These are phyloP conservation scores for Phytopythium chamaehyphon DNA, from an alignment of 352 stramenopile species.

Conservation along the genomic window DNA sequence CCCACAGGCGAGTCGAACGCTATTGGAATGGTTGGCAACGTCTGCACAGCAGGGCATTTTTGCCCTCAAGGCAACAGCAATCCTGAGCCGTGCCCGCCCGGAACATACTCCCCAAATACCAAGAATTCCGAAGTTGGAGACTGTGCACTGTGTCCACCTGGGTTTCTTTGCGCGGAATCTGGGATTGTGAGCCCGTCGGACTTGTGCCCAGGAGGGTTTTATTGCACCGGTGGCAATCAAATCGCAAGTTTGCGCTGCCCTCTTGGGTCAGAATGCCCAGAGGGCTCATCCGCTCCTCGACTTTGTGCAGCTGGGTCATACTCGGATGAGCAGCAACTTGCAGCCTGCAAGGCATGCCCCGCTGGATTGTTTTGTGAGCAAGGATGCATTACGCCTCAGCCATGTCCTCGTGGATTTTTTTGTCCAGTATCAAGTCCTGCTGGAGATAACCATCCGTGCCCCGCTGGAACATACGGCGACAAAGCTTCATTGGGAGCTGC, in stretches of 20 bases:
- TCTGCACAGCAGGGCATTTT: constrained; percentile 72
- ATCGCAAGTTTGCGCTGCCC: constrained; percentile 53
- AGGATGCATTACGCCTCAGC: constrained; percentile 29
- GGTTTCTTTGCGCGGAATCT: constrained; percentile 56
- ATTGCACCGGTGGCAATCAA: constrained; percentile 60
- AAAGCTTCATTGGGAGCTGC: constrained; percentile 25
- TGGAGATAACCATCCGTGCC: constrained; percentile 47
- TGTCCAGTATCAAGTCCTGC: constrained; percentile 57
- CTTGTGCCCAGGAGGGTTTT: constrained; percentile 47
- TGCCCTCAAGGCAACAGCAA: constrained; percentile 77
- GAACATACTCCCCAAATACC: constrained; percentile 63
- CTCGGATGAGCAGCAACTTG: constrained; percentile 46
- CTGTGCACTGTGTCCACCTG: constrained; percentile 63
- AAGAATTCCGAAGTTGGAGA: constrained; percentile 51
- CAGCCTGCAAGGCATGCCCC: constrained; percentile 68
- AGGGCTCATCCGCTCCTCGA: constrained; percentile 40
- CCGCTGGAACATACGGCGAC: constrained; percentile 59
- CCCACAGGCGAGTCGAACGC: constrained; percentile 71
- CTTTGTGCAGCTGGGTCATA: constrained; percentile 69
- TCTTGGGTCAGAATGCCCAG: constrained; percentile 70
- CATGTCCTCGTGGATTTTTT: constrained; percentile 73
- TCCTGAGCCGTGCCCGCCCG: constrained; percentile 68
- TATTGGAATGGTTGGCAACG: constrained; percentile 66
- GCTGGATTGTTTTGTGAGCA: constrained; percentile 63
- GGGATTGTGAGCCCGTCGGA: constrained; percentile 41